Conservation (phyloP, 345 rosid genomes). For the Trapa bicornis region DNA sequence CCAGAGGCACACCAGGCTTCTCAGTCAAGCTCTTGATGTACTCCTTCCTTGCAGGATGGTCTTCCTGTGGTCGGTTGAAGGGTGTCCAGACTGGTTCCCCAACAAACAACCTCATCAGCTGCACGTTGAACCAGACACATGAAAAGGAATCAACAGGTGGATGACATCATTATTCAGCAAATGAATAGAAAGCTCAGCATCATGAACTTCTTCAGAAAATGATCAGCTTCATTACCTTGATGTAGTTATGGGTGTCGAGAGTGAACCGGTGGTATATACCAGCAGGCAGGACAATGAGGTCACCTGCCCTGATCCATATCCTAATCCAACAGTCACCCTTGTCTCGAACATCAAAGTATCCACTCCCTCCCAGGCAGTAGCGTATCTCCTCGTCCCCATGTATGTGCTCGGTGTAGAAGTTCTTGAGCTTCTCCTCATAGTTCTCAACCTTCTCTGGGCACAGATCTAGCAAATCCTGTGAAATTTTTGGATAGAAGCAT, state of each 20-base stretch:
- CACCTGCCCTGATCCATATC: constrained; percentile 60
- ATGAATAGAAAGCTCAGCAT: too few relatives aligned
- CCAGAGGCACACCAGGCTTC: constrained; percentile 24
- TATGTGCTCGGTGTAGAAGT: constrained; percentile 79
- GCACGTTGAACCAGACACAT: constrained; percentile 5
- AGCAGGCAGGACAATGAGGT: constrained; percentile 67
- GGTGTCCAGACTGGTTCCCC: constrained; percentile 87
- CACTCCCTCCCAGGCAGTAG: constrained; percentile 73
- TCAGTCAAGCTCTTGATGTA: constrained; percentile 34
- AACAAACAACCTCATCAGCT: constrained; percentile 81
- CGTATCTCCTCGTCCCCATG: constrained; percentile 88
- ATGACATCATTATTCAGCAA: background rate
- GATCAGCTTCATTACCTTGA: constrained; percentile 36
- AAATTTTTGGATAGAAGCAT: background rate
- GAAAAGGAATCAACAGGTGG: background rate
- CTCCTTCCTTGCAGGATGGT: constrained; percentile 62
- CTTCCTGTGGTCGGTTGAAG: constrained; percentile 75
- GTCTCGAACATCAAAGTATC: constrained; percentile 82
- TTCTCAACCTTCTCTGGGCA: constrained; percentile 78
- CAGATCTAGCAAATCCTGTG: constrained; percentile 66
- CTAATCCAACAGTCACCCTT: constrained; percentile 67
- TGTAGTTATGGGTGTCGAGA: constrained; percentile 61
- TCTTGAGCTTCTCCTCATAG: constrained; percentile 75
- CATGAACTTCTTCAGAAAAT: background rate
- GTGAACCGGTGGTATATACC: constrained; percentile 88